Evolutionary conservation across 352 stramenopile genomes (phyloP).

Genomic region (Thraustochytrium sp.): DNA sequence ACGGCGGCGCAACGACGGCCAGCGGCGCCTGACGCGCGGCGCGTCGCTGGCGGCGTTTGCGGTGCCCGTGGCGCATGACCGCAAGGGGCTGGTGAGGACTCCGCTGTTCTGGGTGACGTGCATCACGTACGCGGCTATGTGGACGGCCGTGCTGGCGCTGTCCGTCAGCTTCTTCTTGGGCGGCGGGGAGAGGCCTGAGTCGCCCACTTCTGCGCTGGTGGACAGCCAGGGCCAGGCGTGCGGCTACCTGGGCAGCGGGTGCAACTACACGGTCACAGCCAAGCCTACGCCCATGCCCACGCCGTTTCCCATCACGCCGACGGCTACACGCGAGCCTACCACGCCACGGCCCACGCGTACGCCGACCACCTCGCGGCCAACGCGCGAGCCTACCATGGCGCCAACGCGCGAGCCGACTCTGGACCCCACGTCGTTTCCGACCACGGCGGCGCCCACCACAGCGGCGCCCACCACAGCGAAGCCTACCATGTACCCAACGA

Average conservation of each 20-base stretch:
- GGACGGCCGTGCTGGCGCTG: not conserved
- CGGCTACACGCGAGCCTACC: not conserved
- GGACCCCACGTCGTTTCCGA: not conserved
- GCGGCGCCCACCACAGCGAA: not conserved
- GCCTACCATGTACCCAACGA: not conserved
- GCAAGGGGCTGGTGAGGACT: not conserved
- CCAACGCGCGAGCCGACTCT: not conserved
- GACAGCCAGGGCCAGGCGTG: not conserved
- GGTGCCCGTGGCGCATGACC: not conserved
- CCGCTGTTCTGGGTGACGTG: not conserved
- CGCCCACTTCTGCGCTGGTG: not conserved
- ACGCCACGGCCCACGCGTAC: not conserved
- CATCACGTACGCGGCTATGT: not conserved
- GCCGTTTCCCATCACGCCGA: not conserved
- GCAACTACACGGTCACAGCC: not conserved
- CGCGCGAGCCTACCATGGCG: not conserved
- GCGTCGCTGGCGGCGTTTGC: too few species aligned
- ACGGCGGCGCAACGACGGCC: too few species aligned
- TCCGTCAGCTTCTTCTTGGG: not conserved
- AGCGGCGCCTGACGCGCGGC: too few species aligned
- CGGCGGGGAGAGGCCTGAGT: not conserved
- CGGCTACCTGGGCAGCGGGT: not conserved
- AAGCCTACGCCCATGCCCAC: not conserved
- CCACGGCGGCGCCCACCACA: not conserved
- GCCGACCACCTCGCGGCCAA: not conserved